These are phyloP conservation scores for Neonothopanus nambi DNA, from an alignment of 1,284 basidiomycete genomes.

Conservation along the genomic window DNA sequence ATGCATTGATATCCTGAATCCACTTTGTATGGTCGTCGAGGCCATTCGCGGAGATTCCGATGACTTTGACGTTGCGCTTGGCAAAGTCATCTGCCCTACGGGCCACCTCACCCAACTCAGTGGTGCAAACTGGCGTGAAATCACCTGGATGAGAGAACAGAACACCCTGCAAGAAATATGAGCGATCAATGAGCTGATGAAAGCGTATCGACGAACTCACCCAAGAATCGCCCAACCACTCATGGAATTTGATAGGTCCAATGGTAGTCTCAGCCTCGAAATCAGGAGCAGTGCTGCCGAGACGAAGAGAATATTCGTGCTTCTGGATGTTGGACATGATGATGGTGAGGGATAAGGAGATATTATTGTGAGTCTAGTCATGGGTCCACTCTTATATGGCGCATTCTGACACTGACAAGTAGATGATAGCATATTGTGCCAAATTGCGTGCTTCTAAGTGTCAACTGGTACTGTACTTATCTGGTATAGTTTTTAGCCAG, in stretches of 20 bases:
- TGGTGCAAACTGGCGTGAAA: slow-evolving; percentile 2
- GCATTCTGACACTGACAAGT: no score
- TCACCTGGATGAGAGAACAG: slow-evolving; percentile 15
- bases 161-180: slow-evolving; percentile 11
- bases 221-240: slow-evolving; percentile 91
- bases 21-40: slow-evolving; percentile 11
- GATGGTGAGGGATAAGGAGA: no score
- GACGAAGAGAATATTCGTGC: no score
- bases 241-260: slow-evolving; percentile 85
- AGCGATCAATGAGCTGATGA: slow-evolving; percentile 17
- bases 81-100: slow-evolving; percentile 12
- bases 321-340: no score
- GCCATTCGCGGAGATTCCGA: slow-evolving; percentile 15
- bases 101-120: slow-evolving; percentile 11
- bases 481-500: no score
- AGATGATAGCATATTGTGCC: no score
- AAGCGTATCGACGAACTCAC: slow-evolving; percentile 38
- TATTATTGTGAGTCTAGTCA: no score
- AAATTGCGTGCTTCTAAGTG: no score
- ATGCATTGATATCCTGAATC: slow-evolving; percentile 5
- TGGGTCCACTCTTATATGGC: no score
- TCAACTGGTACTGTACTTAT: no score
- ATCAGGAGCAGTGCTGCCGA: slow-evolving; percentile 62
- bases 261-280: slow-evolving; percentile 83
- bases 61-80: slow-evolving; percentile 11